Evolutionary conservation across 2,329 filamentous ascomycete species (phyloP).

Genomic region (Aspergillus ochraceoroseus): DNA sequence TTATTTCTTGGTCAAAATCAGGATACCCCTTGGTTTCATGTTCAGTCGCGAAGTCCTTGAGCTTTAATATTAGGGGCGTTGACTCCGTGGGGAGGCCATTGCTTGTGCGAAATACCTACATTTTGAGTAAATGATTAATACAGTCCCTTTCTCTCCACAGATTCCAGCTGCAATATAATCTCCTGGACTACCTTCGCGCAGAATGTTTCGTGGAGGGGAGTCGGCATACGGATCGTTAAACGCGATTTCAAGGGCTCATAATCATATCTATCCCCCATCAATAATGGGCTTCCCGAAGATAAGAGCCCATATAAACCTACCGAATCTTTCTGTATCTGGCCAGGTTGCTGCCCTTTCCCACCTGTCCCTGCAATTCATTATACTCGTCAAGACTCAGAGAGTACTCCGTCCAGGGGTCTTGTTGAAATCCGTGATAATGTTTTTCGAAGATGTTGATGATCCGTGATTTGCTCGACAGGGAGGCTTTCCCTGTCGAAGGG

Average conservation of each 20-base stretch:
- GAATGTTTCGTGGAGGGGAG: neutral
- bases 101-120: too few relatives aligned
- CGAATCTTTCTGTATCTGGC: neutral
- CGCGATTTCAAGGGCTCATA: neutral
- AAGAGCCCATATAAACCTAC: neutral
- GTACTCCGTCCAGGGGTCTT: neutral
- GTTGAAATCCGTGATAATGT: neutral
- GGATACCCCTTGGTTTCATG: too few relatives aligned
- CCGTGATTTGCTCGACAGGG: neutral
- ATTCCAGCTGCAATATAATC: neutral
- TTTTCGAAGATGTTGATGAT: neutral
- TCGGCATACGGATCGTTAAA: slow-evolving; percentile 1
- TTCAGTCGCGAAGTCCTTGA: too few relatives aligned
- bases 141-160: too few relatives aligned
- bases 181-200: neutral
- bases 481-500: neutral
- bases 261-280: neutral
- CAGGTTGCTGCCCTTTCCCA: neutral
- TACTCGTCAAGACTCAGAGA: neutral
- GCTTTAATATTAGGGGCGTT: too few relatives aligned
- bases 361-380: neutral
- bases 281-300: neutral
- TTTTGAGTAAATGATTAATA: too few relatives aligned
- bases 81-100: too few relatives aligned
- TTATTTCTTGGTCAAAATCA: too few relatives aligned